Evolutionary conservation across 2,329 filamentous ascomycete genomes (phyloP), one percentile per base, ranked within the genome.

Genomic region (Knufia petricola): DNA sequence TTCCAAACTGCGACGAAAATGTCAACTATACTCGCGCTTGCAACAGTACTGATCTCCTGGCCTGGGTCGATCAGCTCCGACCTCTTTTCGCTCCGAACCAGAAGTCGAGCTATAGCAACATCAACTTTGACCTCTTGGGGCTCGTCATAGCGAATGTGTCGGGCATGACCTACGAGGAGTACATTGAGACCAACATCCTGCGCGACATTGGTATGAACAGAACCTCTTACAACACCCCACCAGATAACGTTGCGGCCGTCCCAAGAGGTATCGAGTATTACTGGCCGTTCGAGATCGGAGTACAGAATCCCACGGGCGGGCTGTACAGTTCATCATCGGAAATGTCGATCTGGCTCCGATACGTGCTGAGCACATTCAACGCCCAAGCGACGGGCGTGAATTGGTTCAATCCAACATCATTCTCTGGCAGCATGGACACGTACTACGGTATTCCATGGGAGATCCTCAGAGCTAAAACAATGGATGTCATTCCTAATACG

Each of bases 381-480:
- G 59, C 60, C 8, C 44, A 47, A 10, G 59, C 72, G 17, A 66
- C 64, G 0, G 64, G 60, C 2, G 64, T 68, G 6, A 72, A 72
- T 48, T 73, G 70, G 70, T 52, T 71, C 9, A 52, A 68, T 34
- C 68, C 69, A 0, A 63, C 59, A 1, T 69, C 66, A 2, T 66
- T 62, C 32, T 52, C 61, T 0, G 59, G 58, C 1, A 66, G 66
- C 0, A 44, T 66, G 12, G 52, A 65, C 21, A 64, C 59, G 0
- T 71, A 68, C 49, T 72, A 71, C 48, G 71, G 70, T 2, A 68
- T 69, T 60, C 70, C 70, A 0, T 74, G 69, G 66, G 70, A 74
- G 54, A 72, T 70, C 0, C 67, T 67, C 36, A 65, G 68, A 0
- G 23, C 23, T 8, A 37, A 20, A 21, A 47, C 44, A 10, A 47